These are phyloP conservation scores for Cladosporium sp. DNA, from an alignment of 2,329 filamentous ascomycete species.

Conservation along the genomic window DNA sequence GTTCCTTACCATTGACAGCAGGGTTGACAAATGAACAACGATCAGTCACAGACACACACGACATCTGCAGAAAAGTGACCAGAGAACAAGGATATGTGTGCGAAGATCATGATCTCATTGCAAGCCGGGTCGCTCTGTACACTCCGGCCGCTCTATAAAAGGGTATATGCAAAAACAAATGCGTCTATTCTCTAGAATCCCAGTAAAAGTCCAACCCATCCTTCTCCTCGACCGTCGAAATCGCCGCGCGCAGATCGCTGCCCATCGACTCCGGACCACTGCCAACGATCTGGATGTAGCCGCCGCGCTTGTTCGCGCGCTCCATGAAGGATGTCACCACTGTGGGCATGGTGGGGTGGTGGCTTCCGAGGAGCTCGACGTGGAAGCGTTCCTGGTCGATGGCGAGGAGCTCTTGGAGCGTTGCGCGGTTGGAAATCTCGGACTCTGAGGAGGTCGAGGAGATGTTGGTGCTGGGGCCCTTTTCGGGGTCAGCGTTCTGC, in stretches of 20 bases:
- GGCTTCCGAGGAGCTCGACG: constrained; percentile 30
- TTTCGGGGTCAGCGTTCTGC: constrained; percentile 7
- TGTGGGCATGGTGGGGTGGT: constrained; percentile 29
- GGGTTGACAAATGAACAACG: not conserved
- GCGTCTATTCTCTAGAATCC: constrained; percentile 21
- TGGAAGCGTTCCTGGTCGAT: constrained; percentile 26
- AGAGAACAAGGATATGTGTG: not conserved
- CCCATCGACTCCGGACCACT: constrained; percentile 36
- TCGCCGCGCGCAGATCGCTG: constrained; percentile 30
- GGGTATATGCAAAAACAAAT: constrained; percentile 3
- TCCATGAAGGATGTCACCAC: constrained; percentile 33
- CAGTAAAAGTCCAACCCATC: constrained; percentile 20
- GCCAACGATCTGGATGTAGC: constrained; percentile 26
- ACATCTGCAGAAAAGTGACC: not conserved
- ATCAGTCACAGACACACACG: not conserved
- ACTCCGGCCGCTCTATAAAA: not conserved
- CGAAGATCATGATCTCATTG: constrained; percentile 4
- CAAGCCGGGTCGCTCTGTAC: not conserved
- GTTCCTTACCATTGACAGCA: too few species aligned
- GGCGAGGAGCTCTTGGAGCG: constrained; percentile 24
- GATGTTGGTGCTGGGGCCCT: constrained; percentile 8
- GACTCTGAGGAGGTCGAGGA: not conserved
- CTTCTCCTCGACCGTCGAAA: constrained; percentile 23
- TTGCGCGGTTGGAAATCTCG: constrained; percentile 1
- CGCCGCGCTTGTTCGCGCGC: constrained; percentile 27